A percentile compares a stretch with the other conserved stretches of the same genome.
Conservation (phyloP, 805 yeast species). For the Tetrapisispora namnaoensis region DNA sequence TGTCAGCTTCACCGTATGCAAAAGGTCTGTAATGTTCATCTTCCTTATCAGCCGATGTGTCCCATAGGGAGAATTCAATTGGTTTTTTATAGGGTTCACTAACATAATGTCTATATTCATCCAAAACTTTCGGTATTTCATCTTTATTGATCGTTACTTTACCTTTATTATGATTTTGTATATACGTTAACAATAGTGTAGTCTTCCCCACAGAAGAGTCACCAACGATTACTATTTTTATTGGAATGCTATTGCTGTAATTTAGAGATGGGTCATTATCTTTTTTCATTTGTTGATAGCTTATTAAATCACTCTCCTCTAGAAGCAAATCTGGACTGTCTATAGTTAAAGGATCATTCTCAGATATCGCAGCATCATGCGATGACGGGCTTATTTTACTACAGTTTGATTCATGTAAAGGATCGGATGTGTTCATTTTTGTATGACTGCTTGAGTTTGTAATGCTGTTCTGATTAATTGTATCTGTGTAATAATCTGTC, state of each 20-base stretch:
- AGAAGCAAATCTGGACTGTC: neutral
- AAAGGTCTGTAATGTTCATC: slow-evolving; percentile 72
- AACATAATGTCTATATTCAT: slow-evolving; percentile 58
- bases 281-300: neutral
- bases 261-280: neutral
- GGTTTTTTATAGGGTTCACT: slow-evolving; percentile 37
- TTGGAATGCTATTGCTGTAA: slow-evolving; percentile 11
- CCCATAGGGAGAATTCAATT: slow-evolving; percentile 75
- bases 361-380: neutral
- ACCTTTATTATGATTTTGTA: slow-evolving; percentile 47
- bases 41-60: slow-evolving; percentile 86
- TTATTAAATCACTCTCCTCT: neutral
- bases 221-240: slow-evolving; percentile 73
- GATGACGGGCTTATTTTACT: neutral
- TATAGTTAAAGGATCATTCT: neutral
- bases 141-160: slow-evolving; percentile 51
- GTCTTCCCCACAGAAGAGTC: slow-evolving; percentile 93
- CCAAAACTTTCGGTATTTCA: slow-evolving; percentile 78
- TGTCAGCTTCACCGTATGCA: slow-evolving; percentile 69
- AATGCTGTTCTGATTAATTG: neutral
- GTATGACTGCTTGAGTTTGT: neutral
- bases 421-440: neutral
- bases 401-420: neutral
- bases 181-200: slow-evolving; percentile 54
- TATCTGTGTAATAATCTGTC: neutral